Percentiles rank a stretch among this genome's conserved stretches.
Conservation (phyloP, 352 stramenopile species). For the Globisporangium middletonii region DNA sequence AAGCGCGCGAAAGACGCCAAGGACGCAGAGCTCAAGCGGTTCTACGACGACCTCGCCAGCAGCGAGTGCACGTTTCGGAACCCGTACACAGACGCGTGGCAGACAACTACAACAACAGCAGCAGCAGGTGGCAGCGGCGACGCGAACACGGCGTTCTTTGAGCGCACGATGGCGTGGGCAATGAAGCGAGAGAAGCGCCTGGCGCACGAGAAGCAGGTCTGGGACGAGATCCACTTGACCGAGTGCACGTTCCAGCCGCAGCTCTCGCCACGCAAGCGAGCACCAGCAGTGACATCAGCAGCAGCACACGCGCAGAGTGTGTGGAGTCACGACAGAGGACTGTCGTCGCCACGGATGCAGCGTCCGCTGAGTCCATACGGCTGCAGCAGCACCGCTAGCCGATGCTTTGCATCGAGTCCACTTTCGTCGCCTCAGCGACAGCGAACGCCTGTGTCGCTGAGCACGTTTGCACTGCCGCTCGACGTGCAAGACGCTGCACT, state of each 20-base stretch:
- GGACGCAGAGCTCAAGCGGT: conserved; percentile 24
- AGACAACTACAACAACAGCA: conserved; percentile 1
- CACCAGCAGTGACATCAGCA: neutral
- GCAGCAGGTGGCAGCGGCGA: neutral
- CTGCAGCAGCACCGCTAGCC: too few relatives aligned
- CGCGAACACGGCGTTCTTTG: conserved; percentile 38
- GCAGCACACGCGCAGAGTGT: neutral
- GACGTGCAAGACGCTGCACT: too few relatives aligned
- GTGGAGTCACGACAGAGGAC: conserved; percentile 1
- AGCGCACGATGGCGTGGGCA: conserved; percentile 38
- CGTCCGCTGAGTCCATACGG: neutral
- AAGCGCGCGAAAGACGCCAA: conserved; percentile 38
- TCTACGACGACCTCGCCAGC: conserved; percentile 26
- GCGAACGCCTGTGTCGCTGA: too few relatives aligned
- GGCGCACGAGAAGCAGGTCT: conserved; percentile 26
- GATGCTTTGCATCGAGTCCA: too few relatives aligned
- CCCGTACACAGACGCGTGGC: conserved; percentile 39
- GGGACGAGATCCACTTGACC: conserved; percentile 28
- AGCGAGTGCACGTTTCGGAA: conserved; percentile 57
- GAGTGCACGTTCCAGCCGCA: conserved; percentile 60
- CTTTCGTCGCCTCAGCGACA: too few relatives aligned
- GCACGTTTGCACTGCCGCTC: too few relatives aligned
- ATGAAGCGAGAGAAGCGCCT: conserved; percentile 29
- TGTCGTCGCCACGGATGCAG: neutral
- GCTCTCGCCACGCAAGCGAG: conserved; percentile 5